Conservation (phyloP, 768 basidiomycete species). For the Agrocybe chaxingu region DNA sequence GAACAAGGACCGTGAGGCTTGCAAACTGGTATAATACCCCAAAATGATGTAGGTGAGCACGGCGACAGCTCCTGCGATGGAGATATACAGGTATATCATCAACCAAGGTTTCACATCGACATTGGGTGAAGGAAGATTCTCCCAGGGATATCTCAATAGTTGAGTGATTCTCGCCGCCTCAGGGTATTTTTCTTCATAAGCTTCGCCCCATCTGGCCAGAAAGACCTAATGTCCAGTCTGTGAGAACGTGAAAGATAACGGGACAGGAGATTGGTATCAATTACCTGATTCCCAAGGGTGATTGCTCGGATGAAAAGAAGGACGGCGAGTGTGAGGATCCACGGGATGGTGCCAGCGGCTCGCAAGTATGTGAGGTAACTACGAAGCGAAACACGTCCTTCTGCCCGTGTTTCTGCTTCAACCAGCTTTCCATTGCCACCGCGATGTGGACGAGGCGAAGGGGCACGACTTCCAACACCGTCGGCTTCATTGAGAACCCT, state of each 20-base stretch:
- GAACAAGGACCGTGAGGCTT: constrained; percentile 63
- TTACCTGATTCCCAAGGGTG: constrained; percentile 57
- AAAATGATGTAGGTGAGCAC: constrained; percentile 54
- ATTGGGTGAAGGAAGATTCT: constrained; percentile 53
- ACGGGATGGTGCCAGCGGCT: constrained; percentile 54
- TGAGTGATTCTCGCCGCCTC: constrained; percentile 11
- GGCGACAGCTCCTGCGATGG: constrained; percentile 51
- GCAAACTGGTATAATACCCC: constrained; percentile 68
- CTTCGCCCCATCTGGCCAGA: constrained; percentile 67
- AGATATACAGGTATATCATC: constrained; percentile 60
- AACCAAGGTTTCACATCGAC: constrained; percentile 65
- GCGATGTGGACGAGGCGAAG: constrained; percentile 7
- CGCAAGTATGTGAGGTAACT: constrained; percentile 65
- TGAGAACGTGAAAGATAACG: constrained; percentile 1
- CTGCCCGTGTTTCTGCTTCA: constrained; percentile 61
- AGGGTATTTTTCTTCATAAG: constrained; percentile 41
- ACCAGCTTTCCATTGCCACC: constrained; percentile 48
- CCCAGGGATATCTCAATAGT: constrained; percentile 37
- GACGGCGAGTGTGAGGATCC: constrained; percentile 49
- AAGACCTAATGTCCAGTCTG: constrained; percentile 42
- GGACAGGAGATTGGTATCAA: neutral
- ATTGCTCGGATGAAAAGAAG: constrained; percentile 54
- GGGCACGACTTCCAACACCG: constrained; percentile 7
- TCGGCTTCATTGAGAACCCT: constrained; percentile 12
- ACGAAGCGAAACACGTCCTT: constrained; percentile 55